These are phyloP conservation scores for Claviceps digitariae DNA, from an alignment of 2,329 filamentous ascomycete genomes.

Conservation along the genomic window DNA sequence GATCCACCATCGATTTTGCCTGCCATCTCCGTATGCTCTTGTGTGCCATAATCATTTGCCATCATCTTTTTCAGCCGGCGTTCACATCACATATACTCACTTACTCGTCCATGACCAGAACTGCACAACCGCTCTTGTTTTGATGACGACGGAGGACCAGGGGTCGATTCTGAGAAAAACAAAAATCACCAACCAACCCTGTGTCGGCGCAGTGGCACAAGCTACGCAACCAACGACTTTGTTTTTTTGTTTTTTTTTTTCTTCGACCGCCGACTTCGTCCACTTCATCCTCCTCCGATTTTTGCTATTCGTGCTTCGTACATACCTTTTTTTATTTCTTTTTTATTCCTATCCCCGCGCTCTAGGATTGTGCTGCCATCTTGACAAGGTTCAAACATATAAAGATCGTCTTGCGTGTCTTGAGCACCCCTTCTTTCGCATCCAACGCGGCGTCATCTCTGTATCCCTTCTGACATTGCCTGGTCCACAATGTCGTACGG, in stretches of 20 bases:
- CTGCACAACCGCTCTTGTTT: background rate
- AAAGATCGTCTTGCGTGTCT: background rate
- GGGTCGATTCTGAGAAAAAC: background rate
- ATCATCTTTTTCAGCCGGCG: background rate
- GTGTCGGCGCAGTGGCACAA: background rate
- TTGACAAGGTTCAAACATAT: background rate
- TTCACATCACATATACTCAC: background rate
- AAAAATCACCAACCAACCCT: background rate
- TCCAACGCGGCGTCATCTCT: background rate
- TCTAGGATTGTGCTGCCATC: background rate
- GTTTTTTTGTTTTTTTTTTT: background rate
- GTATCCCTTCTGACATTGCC: background rate
- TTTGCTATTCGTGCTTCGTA: background rate
- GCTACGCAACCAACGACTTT: background rate
- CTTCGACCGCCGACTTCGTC: background rate
- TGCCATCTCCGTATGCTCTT: background rate
- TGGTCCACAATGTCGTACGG: slow-evolving; percentile 3
- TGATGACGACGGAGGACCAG: background rate
- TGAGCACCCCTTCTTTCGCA: background rate
- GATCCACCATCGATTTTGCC: background rate
- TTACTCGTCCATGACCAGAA: background rate
- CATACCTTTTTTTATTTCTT: background rate
- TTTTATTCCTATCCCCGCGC: background rate
- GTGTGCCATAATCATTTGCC: background rate
- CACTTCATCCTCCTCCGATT: background rate